Percentiles rank a stretch among this genome's conserved stretches.
These are phyloP conservation scores for Pezicula carpinea DNA, from an alignment of 2,329 filamentous ascomycete genomes.

Conservation along the genomic window DNA sequence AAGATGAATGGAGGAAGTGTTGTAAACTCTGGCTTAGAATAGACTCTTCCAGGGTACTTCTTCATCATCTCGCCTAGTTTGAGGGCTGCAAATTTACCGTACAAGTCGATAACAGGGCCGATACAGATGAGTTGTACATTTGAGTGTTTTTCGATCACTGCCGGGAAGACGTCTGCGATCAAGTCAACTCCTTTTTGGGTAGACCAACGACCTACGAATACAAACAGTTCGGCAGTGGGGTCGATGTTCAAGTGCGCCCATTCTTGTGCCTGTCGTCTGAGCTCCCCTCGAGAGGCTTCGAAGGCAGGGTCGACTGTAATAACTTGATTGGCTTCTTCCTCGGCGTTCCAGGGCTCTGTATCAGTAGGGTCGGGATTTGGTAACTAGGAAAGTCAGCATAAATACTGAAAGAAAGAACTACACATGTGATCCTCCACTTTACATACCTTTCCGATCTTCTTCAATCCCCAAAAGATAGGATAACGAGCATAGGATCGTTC, in stretches of 20 bases:
- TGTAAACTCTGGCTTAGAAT: slow-evolving; percentile 61
- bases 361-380: slow-evolving; percentile 60
- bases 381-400: slow-evolving; percentile 41
- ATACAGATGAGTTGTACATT: slow-evolving; percentile 58
- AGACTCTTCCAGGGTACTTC: slow-evolving; percentile 58
- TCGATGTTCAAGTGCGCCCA: slow-evolving; percentile 60
- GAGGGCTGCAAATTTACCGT: slow-evolving; percentile 61
- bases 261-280: slow-evolving; percentile 58
- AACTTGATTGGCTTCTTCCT: slow-evolving; percentile 31
- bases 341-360: slow-evolving; percentile 54
- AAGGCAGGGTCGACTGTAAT: slow-evolving; percentile 48
- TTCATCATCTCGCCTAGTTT: slow-evolving; percentile 61
- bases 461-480: slow-evolving; percentile 61
- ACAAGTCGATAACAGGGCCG: slow-evolving; percentile 62
- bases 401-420: neutral
- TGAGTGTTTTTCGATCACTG: slow-evolving; percentile 52
- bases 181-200: slow-evolving; percentile 65
- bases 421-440: neutral
- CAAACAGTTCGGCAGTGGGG: slow-evolving; percentile 57
- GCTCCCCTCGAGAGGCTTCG: slow-evolving; percentile 45
- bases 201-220: slow-evolving; percentile 65
- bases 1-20: slow-evolving; percentile 60
- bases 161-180: slow-evolving; percentile 62
- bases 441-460: slow-evolving; percentile 54
- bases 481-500: slow-evolving; percentile 62